Evolutionary conservation across 768 basidiomycete genomes (phyloP).

Genomic region (Fomitopsis pulvina): DNA sequence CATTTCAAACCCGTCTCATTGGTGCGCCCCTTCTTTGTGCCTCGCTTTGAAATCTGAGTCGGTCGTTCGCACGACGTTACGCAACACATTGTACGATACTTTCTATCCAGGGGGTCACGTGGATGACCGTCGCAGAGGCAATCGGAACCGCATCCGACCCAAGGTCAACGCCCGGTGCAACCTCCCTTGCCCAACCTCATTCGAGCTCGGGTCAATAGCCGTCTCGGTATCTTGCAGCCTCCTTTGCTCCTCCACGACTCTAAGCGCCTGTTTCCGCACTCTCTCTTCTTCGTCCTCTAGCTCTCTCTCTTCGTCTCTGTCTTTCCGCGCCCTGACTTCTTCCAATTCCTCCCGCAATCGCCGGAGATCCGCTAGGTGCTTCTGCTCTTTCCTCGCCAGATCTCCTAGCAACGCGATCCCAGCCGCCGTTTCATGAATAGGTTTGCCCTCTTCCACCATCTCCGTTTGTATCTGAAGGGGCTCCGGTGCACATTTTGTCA

Average conservation of each 20-base stretch:
- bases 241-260: background rate
- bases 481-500: conserved; percentile 15
- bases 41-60: too few species aligned
- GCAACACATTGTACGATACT: too few species aligned
- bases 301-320: conserved; percentile 35
- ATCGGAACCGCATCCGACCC: too few species aligned
- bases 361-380: conserved; percentile 8
- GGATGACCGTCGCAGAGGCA: too few species aligned
- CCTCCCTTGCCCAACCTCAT: background rate
- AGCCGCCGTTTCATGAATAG: conserved; percentile 11
- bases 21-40: too few species aligned
- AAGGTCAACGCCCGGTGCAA: too few species aligned
- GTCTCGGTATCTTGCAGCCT: background rate
- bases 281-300: conserved; percentile 29
- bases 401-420: conserved; percentile 8
- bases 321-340: conserved; percentile 3
- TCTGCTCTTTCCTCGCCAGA: conserved; percentile 6
- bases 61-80: too few species aligned
- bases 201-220: too few species aligned
- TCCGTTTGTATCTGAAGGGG: conserved; percentile 17
- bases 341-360: conserved; percentile 17
- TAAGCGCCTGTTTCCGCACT: background rate
- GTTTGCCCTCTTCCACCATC: conserved; percentile 14
- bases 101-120: too few species aligned
- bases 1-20: too few species aligned